phyloP scores from a whole-genome alignment of 2,329 filamentous ascomycete species.

The Curvularia eragrostidis region DNA sequence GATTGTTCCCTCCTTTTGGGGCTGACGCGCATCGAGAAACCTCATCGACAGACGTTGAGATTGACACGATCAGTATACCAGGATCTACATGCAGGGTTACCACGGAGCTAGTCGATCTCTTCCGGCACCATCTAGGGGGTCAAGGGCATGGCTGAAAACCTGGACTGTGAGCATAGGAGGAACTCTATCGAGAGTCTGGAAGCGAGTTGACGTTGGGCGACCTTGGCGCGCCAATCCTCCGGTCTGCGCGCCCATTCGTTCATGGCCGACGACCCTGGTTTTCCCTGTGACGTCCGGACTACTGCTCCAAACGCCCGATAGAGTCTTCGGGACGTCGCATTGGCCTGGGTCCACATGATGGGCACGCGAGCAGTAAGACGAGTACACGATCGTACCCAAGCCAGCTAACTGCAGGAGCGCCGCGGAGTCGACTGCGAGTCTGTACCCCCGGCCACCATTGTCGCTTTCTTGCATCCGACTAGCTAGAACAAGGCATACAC shows the following conservation, averaged over 20 bases:
- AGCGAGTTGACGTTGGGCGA: constrained; percentile 19
- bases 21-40: constrained; percentile 5
- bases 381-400: background rate
- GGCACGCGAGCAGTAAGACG: constrained; percentile 7
- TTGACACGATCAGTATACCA: constrained; percentile 11
- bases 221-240: constrained; percentile 13
- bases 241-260: constrained; percentile 7
- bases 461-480: constrained; percentile 25
- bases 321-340: constrained; percentile 12
- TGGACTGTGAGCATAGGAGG: constrained; percentile 16
- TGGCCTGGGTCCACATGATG: constrained; percentile 1
- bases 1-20: constrained; percentile 17
- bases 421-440: constrained; percentile 5
- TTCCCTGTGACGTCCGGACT: background rate
- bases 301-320: constrained; percentile 4
- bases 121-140: constrained; percentile 4
- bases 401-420: constrained; percentile 12
- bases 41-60: constrained; percentile 15
- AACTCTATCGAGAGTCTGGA: constrained; percentile 13
- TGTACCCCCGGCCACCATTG: constrained; percentile 24
- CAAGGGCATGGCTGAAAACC: constrained; percentile 14
- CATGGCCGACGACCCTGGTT: constrained; percentile 3
- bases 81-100: constrained; percentile 24
- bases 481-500: constrained; percentile 27
- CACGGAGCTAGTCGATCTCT: constrained; percentile 11